These are phyloP conservation scores for Rubus idaeus DNA, from an alignment of 306 rosid species.

Conservation along the genomic window DNA sequence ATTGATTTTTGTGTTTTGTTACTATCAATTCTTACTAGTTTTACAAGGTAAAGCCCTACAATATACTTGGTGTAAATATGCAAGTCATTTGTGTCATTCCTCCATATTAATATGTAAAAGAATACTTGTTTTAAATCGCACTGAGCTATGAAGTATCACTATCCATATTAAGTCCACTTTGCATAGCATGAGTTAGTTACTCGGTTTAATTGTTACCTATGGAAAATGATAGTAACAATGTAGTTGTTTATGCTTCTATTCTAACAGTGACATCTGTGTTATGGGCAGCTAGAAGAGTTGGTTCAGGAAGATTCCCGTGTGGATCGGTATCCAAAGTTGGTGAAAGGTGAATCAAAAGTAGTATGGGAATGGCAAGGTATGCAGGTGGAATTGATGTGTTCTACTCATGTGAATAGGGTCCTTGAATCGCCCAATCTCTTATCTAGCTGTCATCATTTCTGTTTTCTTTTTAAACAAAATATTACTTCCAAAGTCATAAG, in stretches of 20 bases:
- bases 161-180: not conserved
- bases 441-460: not conserved
- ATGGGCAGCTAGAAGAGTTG: conserved; percentile 81
- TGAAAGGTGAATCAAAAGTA: conserved; percentile 88
- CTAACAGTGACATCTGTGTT: conserved; percentile 14
- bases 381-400: not conserved
- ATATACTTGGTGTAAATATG: not conserved
- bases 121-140: not conserved
- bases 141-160: not conserved
- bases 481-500: not conserved
- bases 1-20: not conserved
- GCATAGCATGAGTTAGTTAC: not conserved
- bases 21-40: not conserved
- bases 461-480: not conserved
- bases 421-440: not conserved
- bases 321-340: conserved; percentile 81
- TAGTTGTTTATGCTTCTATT: not conserved
- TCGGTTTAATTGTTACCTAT: not conserved
- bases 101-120: too few relatives aligned
- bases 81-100: not conserved
- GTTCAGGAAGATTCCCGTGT: conserved; percentile 88
- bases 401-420: not conserved
- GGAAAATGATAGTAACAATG: conserved; percentile 8
- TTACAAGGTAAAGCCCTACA: too few relatives aligned
- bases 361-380: conserved; percentile 95